Evolutionary conservation across 2,329 filamentous ascomycete species (phyloP).

Genomic region (Paraconiothyrium brasiliense): DNA sequence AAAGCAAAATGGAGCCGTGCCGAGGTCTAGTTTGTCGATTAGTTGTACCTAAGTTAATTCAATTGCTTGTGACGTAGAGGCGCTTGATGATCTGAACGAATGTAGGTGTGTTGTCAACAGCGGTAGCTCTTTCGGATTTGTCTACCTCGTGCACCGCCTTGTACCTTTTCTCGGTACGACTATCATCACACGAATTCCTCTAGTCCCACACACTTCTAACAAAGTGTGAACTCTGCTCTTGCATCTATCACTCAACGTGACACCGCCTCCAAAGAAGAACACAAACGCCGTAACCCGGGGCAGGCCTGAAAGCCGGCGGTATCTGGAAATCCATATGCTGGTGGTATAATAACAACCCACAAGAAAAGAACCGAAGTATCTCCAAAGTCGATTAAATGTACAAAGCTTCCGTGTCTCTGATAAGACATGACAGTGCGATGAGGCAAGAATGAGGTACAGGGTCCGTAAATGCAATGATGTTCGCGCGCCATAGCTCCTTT

Average conservation of each 20-base stretch:
- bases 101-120: not conserved
- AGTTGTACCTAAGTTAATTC: too few relatives aligned
- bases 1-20: too few relatives aligned
- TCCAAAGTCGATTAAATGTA: slow-evolving; percentile 26
- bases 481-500: slow-evolving; percentile 29
- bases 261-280: not conserved
- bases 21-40: too few relatives aligned
- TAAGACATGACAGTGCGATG: slow-evolving; percentile 28
- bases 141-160: not conserved
- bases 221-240: slow-evolving; percentile 12
- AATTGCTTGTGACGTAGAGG: too few relatives aligned
- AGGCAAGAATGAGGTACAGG: slow-evolving; percentile 16
- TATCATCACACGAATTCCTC: not conserved
- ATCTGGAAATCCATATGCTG: slow-evolving; percentile 44
- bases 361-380: slow-evolving; percentile 17
- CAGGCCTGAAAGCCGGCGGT: slow-evolving; percentile 38
- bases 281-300: slow-evolving; percentile 38
- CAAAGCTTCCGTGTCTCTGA: slow-evolving; percentile 34
- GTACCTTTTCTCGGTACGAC: not conserved
- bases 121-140: not conserved
- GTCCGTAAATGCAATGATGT: slow-evolving; percentile 41
- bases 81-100: not conserved
- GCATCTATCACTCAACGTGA: not conserved
- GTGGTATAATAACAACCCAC: slow-evolving; percentile 37
- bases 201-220: slow-evolving; percentile 34